These are phyloP conservation scores for Gracilariopsis chorda DNA, from an alignment of 23 red algal genomes.

Conservation along the genomic window DNA sequence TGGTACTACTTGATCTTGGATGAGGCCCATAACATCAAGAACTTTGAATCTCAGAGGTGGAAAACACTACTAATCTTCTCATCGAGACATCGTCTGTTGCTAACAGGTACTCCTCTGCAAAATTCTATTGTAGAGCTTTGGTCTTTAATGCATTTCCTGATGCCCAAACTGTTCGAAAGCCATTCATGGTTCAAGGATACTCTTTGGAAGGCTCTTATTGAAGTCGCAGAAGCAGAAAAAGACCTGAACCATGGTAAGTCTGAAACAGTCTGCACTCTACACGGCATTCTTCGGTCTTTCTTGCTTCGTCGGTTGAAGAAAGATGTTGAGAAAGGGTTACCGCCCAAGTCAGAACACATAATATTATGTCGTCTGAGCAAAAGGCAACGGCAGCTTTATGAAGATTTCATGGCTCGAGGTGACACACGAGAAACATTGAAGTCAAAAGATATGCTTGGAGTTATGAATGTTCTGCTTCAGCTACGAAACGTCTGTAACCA, in stretches of 20 bases:
- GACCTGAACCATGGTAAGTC: background rate
- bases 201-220: slow-evolving; percentile 79
- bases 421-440: slow-evolving; percentile 68
- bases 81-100: slow-evolving; percentile 68
- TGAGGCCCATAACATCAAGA: slow-evolving; percentile 99
- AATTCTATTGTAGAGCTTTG: slow-evolving; percentile 97
- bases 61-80: slow-evolving; percentile 89
- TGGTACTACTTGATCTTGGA: slow-evolving; percentile 98
- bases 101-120: slow-evolving; percentile 96
- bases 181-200: slow-evolving; percentile 91
- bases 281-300: slow-evolving; percentile 88
- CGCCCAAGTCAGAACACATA: slow-evolving; percentile 84
- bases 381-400: slow-evolving; percentile 92
- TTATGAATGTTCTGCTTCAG: slow-evolving; percentile 98
- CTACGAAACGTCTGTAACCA: slow-evolving; percentile 99
- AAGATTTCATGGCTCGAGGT: slow-evolving; percentile 85
- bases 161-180: slow-evolving; percentile 91
- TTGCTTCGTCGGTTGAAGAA: slow-evolving; percentile 90
- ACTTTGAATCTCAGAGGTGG: slow-evolving; percentile 88
- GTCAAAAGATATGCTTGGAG: slow-evolving; percentile 70
- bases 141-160: slow-evolving; percentile 95
- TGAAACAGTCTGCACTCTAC: slow-evolving; percentile 69
- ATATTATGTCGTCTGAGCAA: slow-evolving; percentile 74
- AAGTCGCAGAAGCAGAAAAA: background rate
- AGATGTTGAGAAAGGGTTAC: slow-evolving; percentile 90